These are phyloP conservation scores for Pittosporum tobira DNA, from an alignment of 129 eudicot species.

Conservation along the genomic window DNA sequence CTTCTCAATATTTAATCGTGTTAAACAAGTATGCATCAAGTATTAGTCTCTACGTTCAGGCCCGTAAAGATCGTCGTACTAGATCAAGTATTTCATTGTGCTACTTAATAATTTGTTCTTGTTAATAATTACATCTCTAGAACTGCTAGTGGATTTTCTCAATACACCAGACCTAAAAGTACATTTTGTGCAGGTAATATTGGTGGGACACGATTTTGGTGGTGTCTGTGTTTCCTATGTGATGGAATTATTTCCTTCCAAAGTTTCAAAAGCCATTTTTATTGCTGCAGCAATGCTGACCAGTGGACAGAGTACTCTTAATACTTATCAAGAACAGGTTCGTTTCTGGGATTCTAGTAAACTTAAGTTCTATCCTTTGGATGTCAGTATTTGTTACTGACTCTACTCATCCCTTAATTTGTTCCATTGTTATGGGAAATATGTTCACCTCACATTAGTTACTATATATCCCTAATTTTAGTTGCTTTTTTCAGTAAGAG, in stretches of 20 bases:
- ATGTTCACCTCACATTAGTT: too few species aligned
- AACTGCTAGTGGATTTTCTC: not conserved
- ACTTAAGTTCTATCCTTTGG: not conserved
- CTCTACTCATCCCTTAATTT: too few species aligned
- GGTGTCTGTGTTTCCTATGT: constrained; percentile 37
- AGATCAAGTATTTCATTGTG: too few species aligned
- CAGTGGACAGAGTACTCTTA: constrained; percentile 29
- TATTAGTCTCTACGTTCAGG: too few species aligned
- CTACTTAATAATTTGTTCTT: too few species aligned
- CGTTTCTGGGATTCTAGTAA: not conserved
- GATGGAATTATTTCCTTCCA: constrained; percentile 32
- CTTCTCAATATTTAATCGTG: too few species aligned
- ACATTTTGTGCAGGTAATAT: constrained; percentile 25
- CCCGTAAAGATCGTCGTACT: not conserved
- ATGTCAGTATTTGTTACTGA: not conserved
- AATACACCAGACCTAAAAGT: not conserved
- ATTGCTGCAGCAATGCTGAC: constrained; percentile 36
- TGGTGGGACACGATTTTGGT: constrained; percentile 44
- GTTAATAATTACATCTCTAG: too few species aligned
- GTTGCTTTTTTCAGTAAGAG: not conserved
- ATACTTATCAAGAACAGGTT: constrained; percentile 28
- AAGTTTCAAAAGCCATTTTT: constrained; percentile 35
- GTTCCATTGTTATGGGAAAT: too few species aligned
- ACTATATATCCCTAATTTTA: too few species aligned
- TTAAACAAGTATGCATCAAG: too few species aligned